Evolutionary conservation across 768 basidiomycete species (phyloP), one percentile per base, ranked within the genome.

Genomic region (Suillus ampliporus): DNA sequence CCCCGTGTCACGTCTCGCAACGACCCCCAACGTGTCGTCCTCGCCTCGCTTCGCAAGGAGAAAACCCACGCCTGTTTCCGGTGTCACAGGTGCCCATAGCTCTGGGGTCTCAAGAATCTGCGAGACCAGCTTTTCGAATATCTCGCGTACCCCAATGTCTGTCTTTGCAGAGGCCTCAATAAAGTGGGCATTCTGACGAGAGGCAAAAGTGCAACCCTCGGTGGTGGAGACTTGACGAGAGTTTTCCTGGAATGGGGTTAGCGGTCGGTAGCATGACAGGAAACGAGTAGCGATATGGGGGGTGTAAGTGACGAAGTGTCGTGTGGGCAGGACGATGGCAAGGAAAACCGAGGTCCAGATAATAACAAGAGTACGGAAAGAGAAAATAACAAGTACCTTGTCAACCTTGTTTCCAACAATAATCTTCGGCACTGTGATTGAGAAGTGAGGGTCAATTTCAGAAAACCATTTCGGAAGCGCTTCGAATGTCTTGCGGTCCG

Each of bases 331-430:
- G 43, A 44, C 19, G 17, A 54, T n/a, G 40, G 6, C 19, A n/a
- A 40, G 41, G 9, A 31, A 31, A 31, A 31, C 31, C 6, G 31
- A 31, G 4, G 31, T 31, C 31, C 31, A 31, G 31, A 31, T 31
- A 3, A 31, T 31, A 31, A 31, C 31, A 57, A 15, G n/a, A n/a
- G 14, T 15, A 41, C 13, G 13, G n/a, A n/a, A 38, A 38, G 15
- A 17, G 17, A 17, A 34, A 10, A 43, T 31, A 21, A 23, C 28
- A 65, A 72, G 37, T 38, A 87, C 91, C 84, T 96, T 97, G 81
- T 99, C 95, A 19, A 97, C 80, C 78, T 99, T 99, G 78, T 91
- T 91, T 35, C 92, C 97, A 2, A 99, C 95, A 23, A 99, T 85
- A 70, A 98, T 94, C 84, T 95, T 94, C 56, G 94, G 91, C 23